Base-by-base conservation (phyloP, 2,329 filamentous ascomycete species). In the Pseudodiploospora longispora region DNA sequence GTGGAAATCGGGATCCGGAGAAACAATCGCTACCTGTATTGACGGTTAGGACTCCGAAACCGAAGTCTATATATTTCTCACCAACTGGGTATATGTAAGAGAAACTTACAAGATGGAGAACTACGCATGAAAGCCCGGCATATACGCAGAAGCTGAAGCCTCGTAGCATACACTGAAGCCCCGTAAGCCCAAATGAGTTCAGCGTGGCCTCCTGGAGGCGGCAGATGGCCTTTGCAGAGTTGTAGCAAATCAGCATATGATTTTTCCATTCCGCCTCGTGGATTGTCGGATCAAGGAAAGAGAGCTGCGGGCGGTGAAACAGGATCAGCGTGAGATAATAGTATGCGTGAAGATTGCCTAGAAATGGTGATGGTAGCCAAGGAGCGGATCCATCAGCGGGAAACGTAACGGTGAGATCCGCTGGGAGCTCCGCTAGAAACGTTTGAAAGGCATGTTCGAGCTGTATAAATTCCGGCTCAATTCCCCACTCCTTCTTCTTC, bases 91-190 rank as follows among this genome's bases (percentile, higher is more conserved):
- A n/a, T 33, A 5, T 19, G 4, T 34, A 27, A 42, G 49, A 42
- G 19, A 19, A 19, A 76, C 87, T 65, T 73, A 96, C 91, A 65
- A 97, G 66, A 64, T 97, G 90, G 43, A 97, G 76, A 65, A 96
- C 90, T 27, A 91, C 90, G 68, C 90, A 95, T 1, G 88, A 93
- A 38, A 97, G 69, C 28, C 95, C 81, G 44, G 83, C 82, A 59
- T 97, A 97, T n/a, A 97, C 88, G 5, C 87, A 88, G 58, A 95
- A 97, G 64, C 90, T 95, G 60, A 95, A 89, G 34, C 91, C 91
- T 52, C 91, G 78, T 57, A 91, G 84, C 91, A 96, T 96, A 66
- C 84, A 94, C 54, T 93, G 75, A 10, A 97, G 71, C 1, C 90
- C 91, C 10, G 78, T 78, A 48, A 95, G 69, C 3, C 89, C 87